Evolutionary conservation across 106 monocot genomes (phyloP).

Genomic region (Apostasia ramifera): DNA sequence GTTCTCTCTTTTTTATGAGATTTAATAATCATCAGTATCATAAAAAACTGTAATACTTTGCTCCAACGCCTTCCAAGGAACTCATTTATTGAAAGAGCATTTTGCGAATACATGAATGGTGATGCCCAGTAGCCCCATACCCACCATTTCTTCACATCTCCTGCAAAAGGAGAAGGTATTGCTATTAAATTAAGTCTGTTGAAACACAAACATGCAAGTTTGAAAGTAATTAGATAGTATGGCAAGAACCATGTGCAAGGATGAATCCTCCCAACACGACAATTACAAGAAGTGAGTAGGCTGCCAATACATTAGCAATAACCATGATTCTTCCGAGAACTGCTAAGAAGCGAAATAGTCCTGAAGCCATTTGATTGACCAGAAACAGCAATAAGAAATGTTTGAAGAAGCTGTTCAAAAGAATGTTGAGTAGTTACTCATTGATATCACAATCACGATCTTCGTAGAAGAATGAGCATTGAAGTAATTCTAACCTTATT

Average conservation of each 20-base stretch:
- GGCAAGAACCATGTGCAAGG: slow-evolving; percentile 21
- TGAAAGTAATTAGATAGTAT: no score
- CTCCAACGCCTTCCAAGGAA: slow-evolving; percentile 41
- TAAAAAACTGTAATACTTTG: slow-evolving; percentile 13
- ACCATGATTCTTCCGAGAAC: slow-evolving; percentile 39
- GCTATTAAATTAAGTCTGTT: no score
- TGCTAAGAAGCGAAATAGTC: slow-evolving; percentile 48
- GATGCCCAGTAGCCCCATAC: slow-evolving; percentile 66
- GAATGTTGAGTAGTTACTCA: not conserved
- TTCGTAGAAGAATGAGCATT: not conserved
- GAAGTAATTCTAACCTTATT: slow-evolving; percentile 16
- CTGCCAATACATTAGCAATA: slow-evolving; percentile 51
- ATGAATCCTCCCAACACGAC: slow-evolving; percentile 63
- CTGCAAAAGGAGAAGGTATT: slow-evolving; percentile 14
- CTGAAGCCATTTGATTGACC: slow-evolving; percentile 53
- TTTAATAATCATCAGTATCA: no score
- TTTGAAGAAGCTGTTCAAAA: slow-evolving; percentile 44
- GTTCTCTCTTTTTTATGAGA: not conserved
- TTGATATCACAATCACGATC: no score
- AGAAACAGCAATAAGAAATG: slow-evolving; percentile 39
- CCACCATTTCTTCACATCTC: slow-evolving; percentile 57
- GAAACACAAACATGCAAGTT: no score
- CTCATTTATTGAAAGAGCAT: slow-evolving; percentile 39
- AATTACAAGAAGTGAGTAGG: slow-evolving; percentile 42
- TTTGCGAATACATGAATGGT: slow-evolving; percentile 53